Base-by-base conservation (phyloP, 345 rosid genomes). In the Camelina laxa region DNA sequence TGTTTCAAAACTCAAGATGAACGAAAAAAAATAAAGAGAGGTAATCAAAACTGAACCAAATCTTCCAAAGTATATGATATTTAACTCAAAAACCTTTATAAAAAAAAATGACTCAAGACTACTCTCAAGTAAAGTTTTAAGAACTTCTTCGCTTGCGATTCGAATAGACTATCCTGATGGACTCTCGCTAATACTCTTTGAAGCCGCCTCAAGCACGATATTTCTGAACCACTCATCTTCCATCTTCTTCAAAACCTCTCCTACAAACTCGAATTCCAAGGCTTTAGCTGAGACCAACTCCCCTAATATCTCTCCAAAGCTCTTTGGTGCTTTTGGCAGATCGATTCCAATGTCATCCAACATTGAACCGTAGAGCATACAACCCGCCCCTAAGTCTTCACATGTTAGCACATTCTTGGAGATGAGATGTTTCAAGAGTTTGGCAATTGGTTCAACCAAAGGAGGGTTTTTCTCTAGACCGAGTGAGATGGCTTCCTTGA, bases 291-390 rank as follows among this genome's bases (percentile, higher is more conserved):
- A 30, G 50, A 87, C 77, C 13, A 91, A 66, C 72, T 74, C 79
- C 45, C 94, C 97, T 1, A 86, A 24, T 31, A 87, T 76, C 62
- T 86, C 87, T 65, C 97, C 91, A 17, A 84, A 91, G 76, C 84
- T 77, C 44, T 44, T 49, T 2, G 95, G 95, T 33, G 97, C 95
- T 74, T 79, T 87, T 3, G 95, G 95, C 54, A 87, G 72, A 79
- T 89, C 95, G 51, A 91, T 87, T 53, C 82, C 91, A 11, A 89
- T 72, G 65, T 91, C 90, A 69, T 91, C 97, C 74, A 91, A 55
- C 83, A 77, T 73, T 0, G 92, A 84, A 21, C 82, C 82, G 30
- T 84, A 91, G 2, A 81, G 80, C 65, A 87, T 48, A 60, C 95
- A 91, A 14, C 97, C 95, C 0, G 78, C 59, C 14, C 74, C 88